Conservation (phyloP, 1,284 basidiomycete species). For the Naganishia liquefaciens region DNA sequence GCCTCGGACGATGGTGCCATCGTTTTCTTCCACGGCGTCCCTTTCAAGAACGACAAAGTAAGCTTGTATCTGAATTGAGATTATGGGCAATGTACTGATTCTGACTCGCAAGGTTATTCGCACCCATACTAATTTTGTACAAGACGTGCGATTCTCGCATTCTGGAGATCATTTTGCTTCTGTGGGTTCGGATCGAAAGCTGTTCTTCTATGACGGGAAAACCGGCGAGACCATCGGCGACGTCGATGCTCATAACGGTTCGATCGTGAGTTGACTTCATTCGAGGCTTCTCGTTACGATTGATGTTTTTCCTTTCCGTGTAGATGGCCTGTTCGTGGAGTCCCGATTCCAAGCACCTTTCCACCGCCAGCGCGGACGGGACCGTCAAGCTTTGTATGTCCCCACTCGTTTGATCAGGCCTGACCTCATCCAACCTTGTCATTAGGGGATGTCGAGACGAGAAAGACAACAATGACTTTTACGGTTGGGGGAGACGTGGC, state of each 20-base stretch:
- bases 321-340: conserved; percentile 77
- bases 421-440: not conserved
- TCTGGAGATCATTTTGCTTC: conserved; percentile 82
- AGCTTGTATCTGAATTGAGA: conserved; percentile 2
- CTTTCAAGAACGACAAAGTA: conserved; percentile 86
- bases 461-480: conserved; percentile 69
- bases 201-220: conserved; percentile 89
- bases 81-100: not conserved
- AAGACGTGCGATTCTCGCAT: conserved; percentile 81
- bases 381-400: conserved; percentile 79
- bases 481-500: conserved; percentile 67
- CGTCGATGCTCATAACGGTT: conserved; percentile 68
- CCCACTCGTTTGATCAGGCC: conserved; percentile 4
- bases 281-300: too few relatives aligned
- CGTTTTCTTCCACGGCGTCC: conserved; percentile 73
- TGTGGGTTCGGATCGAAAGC: conserved; percentile 86
- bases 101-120: conserved; percentile 65
- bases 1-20: conserved; percentile 81
- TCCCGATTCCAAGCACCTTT: conserved; percentile 69
- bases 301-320: not conserved
- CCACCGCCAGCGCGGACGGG: conserved; percentile 83
- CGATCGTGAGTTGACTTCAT: conserved; percentile 62
- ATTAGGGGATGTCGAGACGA: conserved; percentile 75
- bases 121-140: conserved; percentile 90
- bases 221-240: conserved; percentile 76